A percentile compares a stretch with the other conserved stretches of the same genome.
phyloP scores from a whole-genome alignment of 371 early-diverging fungal species.

The Zopfochytrium polystomum region DNA sequence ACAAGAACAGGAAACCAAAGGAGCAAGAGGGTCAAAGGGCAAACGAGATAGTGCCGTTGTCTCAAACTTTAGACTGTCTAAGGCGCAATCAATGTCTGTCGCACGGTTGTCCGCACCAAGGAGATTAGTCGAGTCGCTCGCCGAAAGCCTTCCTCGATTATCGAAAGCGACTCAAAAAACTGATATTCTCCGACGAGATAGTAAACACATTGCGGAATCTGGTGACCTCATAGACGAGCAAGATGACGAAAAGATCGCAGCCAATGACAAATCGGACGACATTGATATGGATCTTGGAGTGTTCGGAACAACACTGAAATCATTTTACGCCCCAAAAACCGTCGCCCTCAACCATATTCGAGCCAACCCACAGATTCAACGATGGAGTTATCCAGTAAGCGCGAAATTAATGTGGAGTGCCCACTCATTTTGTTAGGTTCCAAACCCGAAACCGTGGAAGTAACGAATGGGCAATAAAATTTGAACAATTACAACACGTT shows the following conservation, averaged over 20 bases:
- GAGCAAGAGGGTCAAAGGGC: too few relatives aligned
- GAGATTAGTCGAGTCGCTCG: too few relatives aligned
- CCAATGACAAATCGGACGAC: background rate
- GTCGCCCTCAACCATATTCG: constrained; percentile 29
- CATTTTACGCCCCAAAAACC: constrained; percentile 39
- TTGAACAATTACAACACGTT: too few relatives aligned
- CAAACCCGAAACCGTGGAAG: constrained; percentile 45
- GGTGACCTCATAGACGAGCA: background rate
- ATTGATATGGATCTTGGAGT: constrained; percentile 34
- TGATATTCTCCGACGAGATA: constrained; percentile 31
- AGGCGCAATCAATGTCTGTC: too few relatives aligned
- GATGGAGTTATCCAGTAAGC: constrained; percentile 43
- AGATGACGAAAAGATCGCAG: background rate
- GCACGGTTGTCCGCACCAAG: too few relatives aligned
- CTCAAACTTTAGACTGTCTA: too few relatives aligned
- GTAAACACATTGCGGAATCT: constrained; percentile 2
- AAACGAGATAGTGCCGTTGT: too few relatives aligned
- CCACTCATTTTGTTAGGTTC: constrained; percentile 25
- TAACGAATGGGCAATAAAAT: too few relatives aligned
- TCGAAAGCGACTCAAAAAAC: constrained; percentile 27
- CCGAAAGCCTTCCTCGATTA: too few relatives aligned
- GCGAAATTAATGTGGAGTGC: too few relatives aligned
- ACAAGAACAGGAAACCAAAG: background rate
- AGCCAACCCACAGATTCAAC: background rate
- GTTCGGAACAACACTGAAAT: constrained; percentile 36